phyloP scores from a whole-genome alignment of 2,329 filamentous ascomycete species.

The Diaporthe caulivora region DNA sequence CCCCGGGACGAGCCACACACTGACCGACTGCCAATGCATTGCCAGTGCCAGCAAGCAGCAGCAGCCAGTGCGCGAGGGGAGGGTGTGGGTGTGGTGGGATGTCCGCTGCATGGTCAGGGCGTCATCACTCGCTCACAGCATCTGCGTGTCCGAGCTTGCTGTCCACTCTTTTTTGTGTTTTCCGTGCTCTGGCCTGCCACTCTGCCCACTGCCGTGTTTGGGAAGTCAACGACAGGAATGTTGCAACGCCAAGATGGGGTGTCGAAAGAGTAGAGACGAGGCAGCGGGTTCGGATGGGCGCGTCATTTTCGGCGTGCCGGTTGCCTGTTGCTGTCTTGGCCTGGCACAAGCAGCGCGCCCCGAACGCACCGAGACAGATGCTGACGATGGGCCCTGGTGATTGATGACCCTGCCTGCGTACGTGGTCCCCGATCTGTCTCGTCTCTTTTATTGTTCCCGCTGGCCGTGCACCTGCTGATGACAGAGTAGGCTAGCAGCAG shows the following conservation, averaged over 20 bases:
- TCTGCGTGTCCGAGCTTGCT: not conserved
- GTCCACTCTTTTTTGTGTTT: not conserved
- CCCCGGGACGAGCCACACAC: not conserved
- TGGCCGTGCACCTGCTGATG: not conserved
- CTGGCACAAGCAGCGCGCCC: too few species aligned
- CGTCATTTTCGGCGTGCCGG: not conserved
- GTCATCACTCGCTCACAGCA: conserved; percentile 6
- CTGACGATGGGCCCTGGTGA: not conserved
- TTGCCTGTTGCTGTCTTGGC: not conserved
- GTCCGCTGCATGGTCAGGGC: conserved; percentile 2
- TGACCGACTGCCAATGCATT: too few species aligned
- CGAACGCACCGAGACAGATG: too few species aligned
- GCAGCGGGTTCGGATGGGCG: conserved; percentile 2
- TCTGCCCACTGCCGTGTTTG: not conserved
- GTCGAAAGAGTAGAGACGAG: not conserved
- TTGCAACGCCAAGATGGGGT: not conserved
- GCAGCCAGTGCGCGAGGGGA: not conserved
- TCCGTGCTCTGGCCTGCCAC: not conserved
- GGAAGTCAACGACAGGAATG: not conserved
- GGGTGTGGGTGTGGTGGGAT: too few species aligned
- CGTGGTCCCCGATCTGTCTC: not conserved
- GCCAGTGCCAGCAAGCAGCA: not conserved
- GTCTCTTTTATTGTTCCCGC: not conserved
- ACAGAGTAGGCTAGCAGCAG: not conserved
- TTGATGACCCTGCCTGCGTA: not conserved